phyloP scores from a whole-genome alignment of 345 rosid species.

The Populus simonii region DNA sequence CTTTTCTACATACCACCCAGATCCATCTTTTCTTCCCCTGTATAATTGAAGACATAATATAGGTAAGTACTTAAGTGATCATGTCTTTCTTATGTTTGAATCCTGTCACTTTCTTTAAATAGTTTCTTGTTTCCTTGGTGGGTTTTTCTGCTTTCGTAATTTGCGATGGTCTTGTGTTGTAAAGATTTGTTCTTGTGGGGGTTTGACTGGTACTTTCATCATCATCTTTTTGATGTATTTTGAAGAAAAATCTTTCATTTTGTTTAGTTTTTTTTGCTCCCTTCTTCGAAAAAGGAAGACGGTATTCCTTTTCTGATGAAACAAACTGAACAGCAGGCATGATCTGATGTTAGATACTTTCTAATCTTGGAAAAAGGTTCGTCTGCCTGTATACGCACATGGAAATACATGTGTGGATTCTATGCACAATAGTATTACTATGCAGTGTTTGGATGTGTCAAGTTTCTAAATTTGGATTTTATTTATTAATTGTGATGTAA shows the following conservation, averaged over 20 bases:
- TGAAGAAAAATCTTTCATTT: not conserved
- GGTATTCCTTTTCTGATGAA: not conserved
- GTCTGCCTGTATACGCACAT: not conserved
- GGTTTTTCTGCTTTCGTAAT: not conserved
- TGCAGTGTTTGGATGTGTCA: not conserved
- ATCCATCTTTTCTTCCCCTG: constrained; percentile 6
- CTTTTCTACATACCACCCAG: not conserved
- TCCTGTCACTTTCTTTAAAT: not conserved
- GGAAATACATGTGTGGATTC: not conserved
- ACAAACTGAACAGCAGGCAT: not conserved
- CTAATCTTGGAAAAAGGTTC: not conserved
- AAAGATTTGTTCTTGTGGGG: not conserved
- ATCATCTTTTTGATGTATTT: not conserved
- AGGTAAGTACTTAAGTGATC: not conserved
- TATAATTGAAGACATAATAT: not conserved
- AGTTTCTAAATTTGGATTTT: constrained; percentile 8
- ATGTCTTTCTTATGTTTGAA: not conserved
- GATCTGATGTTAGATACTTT: constrained; percentile 9
- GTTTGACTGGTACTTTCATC: not conserved
- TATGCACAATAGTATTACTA: not conserved
- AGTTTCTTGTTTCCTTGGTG: not conserved
- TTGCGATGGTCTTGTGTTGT: not conserved
- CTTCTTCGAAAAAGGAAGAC: not conserved
- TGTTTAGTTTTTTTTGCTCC: not conserved
- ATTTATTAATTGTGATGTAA: not conserved